A percentile compares a stretch with the other conserved stretches of the same genome.
phyloP scores from a whole-genome alignment of 2,329 filamentous ascomycete species.

The Pezicula neosporulosa region DNA sequence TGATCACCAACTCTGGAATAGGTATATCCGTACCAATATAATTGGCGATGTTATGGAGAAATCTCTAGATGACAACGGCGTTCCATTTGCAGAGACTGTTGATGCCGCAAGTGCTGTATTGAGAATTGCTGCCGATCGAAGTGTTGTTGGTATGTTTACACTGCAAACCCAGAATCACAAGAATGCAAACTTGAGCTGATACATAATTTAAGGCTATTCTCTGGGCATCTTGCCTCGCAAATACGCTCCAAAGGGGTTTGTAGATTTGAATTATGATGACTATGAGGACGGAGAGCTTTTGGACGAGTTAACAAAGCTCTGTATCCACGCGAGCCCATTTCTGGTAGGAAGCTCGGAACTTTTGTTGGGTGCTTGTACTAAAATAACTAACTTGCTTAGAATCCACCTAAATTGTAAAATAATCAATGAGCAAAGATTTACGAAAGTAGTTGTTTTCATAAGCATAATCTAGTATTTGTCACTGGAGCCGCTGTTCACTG shows the following conservation, averaged over 20 bases:
- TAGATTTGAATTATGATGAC: background rate
- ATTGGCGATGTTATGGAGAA: background rate
- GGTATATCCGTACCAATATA: background rate
- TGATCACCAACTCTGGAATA: background rate
- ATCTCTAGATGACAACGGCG: background rate
- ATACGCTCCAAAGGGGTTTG: background rate
- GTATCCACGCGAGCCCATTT: too few species aligned
- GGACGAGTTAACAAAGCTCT: too few species aligned
- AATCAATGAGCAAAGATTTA: too few species aligned
- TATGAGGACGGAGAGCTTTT: background rate
- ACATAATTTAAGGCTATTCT: background rate
- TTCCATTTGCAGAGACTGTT: background rate
- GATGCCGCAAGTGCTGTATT: slow-evolving; percentile 32
- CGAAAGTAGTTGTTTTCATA: too few species aligned
- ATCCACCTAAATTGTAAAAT: too few species aligned
- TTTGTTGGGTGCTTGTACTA: too few species aligned
- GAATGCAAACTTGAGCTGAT: too few species aligned
- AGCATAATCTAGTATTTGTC: too few species aligned
- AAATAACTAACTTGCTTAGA: slow-evolving; percentile 16
- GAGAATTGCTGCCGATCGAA: slow-evolving; percentile 28
- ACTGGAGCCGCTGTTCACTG: too few species aligned
- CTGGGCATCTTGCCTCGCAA: background rate
- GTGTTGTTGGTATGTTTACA: slow-evolving; percentile 23
- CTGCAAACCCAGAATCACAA: too few species aligned
- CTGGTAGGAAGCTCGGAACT: too few species aligned